Conservation (phyloP, 2,329 filamentous ascomycete species). For the Metarhizium sp. region DNA sequence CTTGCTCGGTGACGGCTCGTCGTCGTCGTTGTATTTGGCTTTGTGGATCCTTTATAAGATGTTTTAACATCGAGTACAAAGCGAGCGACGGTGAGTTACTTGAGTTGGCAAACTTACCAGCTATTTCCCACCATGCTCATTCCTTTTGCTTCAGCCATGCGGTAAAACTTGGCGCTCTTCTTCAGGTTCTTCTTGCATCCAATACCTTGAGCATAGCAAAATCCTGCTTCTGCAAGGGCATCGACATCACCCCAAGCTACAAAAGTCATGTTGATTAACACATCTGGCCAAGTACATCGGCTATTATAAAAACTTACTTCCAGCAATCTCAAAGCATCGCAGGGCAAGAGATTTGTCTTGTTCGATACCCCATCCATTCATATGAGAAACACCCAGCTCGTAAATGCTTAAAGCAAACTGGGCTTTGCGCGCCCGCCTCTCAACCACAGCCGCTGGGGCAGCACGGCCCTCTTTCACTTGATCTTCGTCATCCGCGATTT, state of each 20-base stretch:
- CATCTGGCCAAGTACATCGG: not conserved
- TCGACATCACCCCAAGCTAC: conserved; percentile 88
- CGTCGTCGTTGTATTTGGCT: conserved; percentile 74
- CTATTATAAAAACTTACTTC: conserved; percentile 41
- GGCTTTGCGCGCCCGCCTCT: conserved; percentile 75
- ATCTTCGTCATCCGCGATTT: conserved; percentile 75
- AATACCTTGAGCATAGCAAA: conserved; percentile 88
- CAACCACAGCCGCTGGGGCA: conserved; percentile 45
- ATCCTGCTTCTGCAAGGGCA: conserved; percentile 86
- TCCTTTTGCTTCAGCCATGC: conserved; percentile 82
- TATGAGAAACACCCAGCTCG: conserved; percentile 89
- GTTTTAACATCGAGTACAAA: not conserved
- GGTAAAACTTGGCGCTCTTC: conserved; percentile 86
- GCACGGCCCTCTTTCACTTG: conserved; percentile 51
- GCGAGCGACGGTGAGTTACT: not conserved
- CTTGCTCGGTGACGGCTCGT: conserved; percentile 31
- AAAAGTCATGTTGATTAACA: not conserved
- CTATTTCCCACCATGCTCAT: conserved; percentile 98
- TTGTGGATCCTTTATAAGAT: conserved; percentile 74
- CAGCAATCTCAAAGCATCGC: conserved; percentile 93
- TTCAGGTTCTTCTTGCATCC: conserved; percentile 95
- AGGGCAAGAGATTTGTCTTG: conserved; percentile 84
- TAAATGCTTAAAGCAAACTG: conserved; percentile 96
- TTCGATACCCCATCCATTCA: conserved; percentile 96
- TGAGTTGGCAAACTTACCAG: conserved; percentile 55